A percentile compares a stretch with the other conserved stretches of the same genome.
Evolutionary conservation across 1,139 yeast genomes (phyloP).

Genomic region (Geotrichum reessii): DNA sequence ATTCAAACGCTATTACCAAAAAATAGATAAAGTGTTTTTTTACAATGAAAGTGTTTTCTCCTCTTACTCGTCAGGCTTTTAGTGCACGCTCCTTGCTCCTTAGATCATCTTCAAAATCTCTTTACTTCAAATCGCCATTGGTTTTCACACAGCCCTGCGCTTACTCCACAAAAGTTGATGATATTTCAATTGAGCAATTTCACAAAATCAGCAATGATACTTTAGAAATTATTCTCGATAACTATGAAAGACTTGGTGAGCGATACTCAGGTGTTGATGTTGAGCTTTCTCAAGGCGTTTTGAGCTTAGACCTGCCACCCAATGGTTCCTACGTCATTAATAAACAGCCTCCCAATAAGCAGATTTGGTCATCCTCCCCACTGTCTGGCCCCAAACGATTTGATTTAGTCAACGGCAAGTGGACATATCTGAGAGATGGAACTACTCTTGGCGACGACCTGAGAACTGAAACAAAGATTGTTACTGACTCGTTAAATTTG

Average conservation of each 20-base stretch:
- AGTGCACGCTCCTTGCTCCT: background rate
- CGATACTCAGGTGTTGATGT: slow-evolving; percentile 57
- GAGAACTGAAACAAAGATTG: slow-evolving; percentile 32
- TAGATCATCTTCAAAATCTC: background rate
- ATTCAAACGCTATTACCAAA: background rate
- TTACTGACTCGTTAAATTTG: slow-evolving; percentile 24
- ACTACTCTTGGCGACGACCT: slow-evolving; percentile 36
- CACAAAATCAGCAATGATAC: slow-evolving; percentile 55
- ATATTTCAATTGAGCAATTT: slow-evolving; percentile 43
- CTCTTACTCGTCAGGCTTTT: background rate
- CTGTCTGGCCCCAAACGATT: slow-evolving; percentile 81
- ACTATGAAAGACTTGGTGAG: slow-evolving; percentile 59
- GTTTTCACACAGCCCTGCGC: background rate
- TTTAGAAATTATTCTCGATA: slow-evolving; percentile 57
- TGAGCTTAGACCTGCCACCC: slow-evolving; percentile 61
- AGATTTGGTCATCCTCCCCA: slow-evolving; percentile 89
- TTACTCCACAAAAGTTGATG: slow-evolving; percentile 1
- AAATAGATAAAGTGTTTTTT: background rate
- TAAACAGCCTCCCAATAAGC: slow-evolving; percentile 91
- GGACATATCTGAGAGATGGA: slow-evolving; percentile 40
- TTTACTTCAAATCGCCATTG: background rate
- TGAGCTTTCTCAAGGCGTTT: slow-evolving; percentile 79
- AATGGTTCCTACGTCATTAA: slow-evolving; percentile 81
- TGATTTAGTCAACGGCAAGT: slow-evolving; percentile 36
- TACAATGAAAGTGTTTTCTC: background rate